A percentile compares a stretch with the other conserved stretches of the same genome.
phyloP scores from a whole-genome alignment of 1,284 basidiomycete genomes.

The Crepidotus sp. region DNA sequence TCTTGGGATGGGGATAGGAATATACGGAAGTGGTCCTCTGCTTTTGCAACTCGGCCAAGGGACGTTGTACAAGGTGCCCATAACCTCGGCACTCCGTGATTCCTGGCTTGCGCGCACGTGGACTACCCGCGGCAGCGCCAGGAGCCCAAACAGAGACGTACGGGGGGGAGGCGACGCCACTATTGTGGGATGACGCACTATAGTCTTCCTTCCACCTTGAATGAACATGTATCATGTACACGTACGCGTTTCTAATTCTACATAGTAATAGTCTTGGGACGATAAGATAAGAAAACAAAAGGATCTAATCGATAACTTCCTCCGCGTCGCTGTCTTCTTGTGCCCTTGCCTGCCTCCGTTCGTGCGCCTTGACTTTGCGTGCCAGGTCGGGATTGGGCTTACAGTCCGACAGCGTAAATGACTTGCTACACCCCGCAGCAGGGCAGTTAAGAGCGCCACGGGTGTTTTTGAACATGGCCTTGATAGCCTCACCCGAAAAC shows the following conservation, averaged over 20 bases:
- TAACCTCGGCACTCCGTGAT: neutral
- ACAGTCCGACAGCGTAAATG: conserved; percentile 44
- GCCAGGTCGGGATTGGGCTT: conserved; percentile 47
- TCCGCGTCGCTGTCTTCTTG: conserved; percentile 46
- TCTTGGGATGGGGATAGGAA: neutral
- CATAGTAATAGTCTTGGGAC: neutral
- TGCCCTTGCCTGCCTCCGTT: conserved; percentile 38
- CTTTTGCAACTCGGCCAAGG: neutral
- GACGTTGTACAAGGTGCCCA: neutral
- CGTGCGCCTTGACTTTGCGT: conserved; percentile 48
- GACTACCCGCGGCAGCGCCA: neutral
- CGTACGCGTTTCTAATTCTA: conserved; percentile 1
- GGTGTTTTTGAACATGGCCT: conserved; percentile 39
- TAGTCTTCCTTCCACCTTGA: neutral
- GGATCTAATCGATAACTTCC: conserved; percentile 48
- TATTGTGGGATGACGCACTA: neutral
- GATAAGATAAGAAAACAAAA: neutral
- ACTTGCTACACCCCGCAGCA: conserved; percentile 58
- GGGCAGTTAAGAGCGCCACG: conserved; percentile 46
- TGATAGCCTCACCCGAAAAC: conserved; percentile 57
- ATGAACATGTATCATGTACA: neutral
- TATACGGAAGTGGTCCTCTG: neutral
- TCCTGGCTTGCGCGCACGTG: neutral
- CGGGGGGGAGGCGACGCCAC: neutral
- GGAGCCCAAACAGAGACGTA: neutral